Evolutionary conservation across 2,329 filamentous ascomycete species (phyloP), one percentile per base, ranked within the genome.

Genomic region (Tolypocladium inflatum): DNA sequence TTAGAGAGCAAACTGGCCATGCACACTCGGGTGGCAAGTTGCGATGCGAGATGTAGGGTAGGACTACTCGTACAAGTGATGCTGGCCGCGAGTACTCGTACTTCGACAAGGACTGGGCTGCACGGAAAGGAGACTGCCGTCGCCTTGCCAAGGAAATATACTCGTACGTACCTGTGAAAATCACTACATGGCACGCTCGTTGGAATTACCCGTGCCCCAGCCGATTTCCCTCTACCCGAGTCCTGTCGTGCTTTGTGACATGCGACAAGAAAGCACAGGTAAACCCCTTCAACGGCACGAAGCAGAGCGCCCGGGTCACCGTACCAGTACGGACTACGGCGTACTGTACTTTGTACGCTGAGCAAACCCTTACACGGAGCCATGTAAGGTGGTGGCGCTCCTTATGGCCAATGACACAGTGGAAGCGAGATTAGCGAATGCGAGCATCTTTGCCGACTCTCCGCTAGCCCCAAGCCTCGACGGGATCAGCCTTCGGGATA

Each of bases 371-470:
- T 6, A 8, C 23, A 6, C 23, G 8, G 21, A 6, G 11, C 13
- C 7, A 3, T 9, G 13, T 19, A 13, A 19, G 45, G 45, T 19
- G 17, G 26, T 33, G 15, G 45, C 26, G 45, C 6, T 11, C 7
- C 26, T 5, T 26, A 33, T n/a, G 17, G 26, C 45, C 45, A 50
- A 33, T 33, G 15, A 26, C 26, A 21, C 23, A 2, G 43, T 30
- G 17, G 26, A n/a, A 26, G 17, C 33, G 48, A 51, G 48, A 51
- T 51, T 51, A n/a, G 48, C 48, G 48, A 51, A 33, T 51, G 48
- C 48, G 48, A 51, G 26, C 26, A 2, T 15, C 6, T 26, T 2
- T 17, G 45, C 0, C 45, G 15, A 19, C 23, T n/a, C 6, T 7
- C 23, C 43, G 21, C 21, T 45, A 26, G 43, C 43, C 43, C 13